Evolutionary conservation across 2,329 filamentous ascomycete genomes (phyloP).

Genomic region (Fusarium sp.): DNA sequence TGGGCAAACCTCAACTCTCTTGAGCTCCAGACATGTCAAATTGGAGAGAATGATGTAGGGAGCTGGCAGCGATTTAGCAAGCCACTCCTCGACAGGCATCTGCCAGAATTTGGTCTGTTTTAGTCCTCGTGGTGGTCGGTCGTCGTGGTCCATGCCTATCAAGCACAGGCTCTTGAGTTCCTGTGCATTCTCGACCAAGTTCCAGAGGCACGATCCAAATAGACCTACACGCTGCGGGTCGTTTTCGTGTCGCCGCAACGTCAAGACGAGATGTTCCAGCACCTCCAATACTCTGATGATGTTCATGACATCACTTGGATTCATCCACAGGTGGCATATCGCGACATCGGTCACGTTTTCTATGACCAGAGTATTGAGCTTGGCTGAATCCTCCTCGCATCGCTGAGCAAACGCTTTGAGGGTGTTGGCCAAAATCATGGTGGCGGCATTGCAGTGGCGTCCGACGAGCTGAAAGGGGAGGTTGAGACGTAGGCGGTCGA

Average conservation of each 20-base stretch:
- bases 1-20: slow-evolving; percentile 51
- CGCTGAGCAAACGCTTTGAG: slow-evolving; percentile 57
- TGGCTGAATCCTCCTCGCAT: slow-evolving; percentile 53
- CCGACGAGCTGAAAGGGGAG: slow-evolving; percentile 61
- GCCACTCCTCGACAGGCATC: slow-evolving; percentile 51
- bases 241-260: slow-evolving; percentile 55
- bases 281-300: slow-evolving; percentile 53
- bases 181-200: slow-evolving; percentile 56
- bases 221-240: slow-evolving; percentile 46
- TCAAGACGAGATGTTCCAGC: slow-evolving; percentile 57
- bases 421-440: slow-evolving; percentile 61
- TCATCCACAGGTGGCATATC: slow-evolving; percentile 58
- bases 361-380: slow-evolving; percentile 56
- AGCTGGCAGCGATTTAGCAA: slow-evolving; percentile 50
- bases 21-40: slow-evolving; percentile 56
- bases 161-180: slow-evolving; percentile 58
- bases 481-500: slow-evolving; percentile 58
- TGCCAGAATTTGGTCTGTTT: slow-evolving; percentile 52
- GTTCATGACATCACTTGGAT: slow-evolving; percentile 60
- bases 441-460: slow-evolving; percentile 55
- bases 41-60: slow-evolving; percentile 49
- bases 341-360: slow-evolving; percentile 60
- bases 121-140: slow-evolving; percentile 48
- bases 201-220: slow-evolving; percentile 59
- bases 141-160: slow-evolving; percentile 55